Conservation (phyloP, 1,139 yeast species). For the Magnusiomyces suaveolens region DNA sequence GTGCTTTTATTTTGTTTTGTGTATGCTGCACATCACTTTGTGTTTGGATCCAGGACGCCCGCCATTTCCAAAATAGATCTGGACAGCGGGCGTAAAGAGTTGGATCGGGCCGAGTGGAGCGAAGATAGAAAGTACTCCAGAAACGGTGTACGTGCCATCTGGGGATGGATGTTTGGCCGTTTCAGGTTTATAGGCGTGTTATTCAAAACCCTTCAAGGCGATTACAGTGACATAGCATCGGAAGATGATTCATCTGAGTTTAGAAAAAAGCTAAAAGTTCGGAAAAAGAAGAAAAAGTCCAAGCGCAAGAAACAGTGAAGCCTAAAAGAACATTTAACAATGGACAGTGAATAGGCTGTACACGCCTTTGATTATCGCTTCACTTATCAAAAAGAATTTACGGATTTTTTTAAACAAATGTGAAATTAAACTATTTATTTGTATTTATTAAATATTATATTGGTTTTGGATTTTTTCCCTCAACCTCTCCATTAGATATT, state of each 20-base stretch:
- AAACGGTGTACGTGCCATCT: neutral
- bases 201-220: neutral
- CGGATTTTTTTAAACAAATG: neutral
- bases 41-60: constrained; percentile 45
- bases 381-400: too few relatives aligned
- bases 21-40: constrained; percentile 46
- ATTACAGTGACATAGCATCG: neutral
- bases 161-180: constrained; percentile 8
- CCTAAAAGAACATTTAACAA: too few relatives aligned
- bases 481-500: constrained; percentile 40
- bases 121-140: constrained; percentile 30
- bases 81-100: constrained; percentile 68
- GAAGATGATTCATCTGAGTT: neutral
- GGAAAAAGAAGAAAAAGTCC: neutral
- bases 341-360: too few relatives aligned
- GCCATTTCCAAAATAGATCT: constrained; percentile 55
- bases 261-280: neutral
- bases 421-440: neutral
- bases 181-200: neutral
- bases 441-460: constrained; percentile 12
- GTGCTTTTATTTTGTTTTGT: constrained; percentile 45
- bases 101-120: constrained; percentile 33
- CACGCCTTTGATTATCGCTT: too few relatives aligned
- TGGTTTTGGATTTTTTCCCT: constrained; percentile 37
- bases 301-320: neutral